Conservation (phyloP, 2,329 filamentous ascomycete genomes). For the Xylariales sp. region DNA sequence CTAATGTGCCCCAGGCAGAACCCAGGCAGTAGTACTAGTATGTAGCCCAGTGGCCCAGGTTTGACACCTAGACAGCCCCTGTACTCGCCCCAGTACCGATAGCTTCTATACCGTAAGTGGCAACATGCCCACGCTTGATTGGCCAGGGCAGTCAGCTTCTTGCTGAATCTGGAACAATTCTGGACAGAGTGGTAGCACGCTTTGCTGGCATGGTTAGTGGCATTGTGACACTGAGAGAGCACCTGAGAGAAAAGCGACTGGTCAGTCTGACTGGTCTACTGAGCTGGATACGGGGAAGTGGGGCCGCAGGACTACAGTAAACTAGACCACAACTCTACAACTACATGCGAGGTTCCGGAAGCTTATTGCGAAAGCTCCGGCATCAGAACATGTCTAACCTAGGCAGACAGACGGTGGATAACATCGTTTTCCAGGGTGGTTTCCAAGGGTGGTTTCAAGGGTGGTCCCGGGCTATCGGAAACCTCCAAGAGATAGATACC, state of each 20-base stretch:
- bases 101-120: conserved; percentile 18
- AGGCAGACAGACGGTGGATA: neutral
- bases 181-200: neutral
- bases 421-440: neutral
- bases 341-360: conserved; percentile 22
- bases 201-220: too few species aligned
- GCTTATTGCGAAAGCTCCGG: conserved; percentile 22
- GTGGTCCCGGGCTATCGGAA: conserved; percentile 26
- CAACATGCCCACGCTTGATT: conserved; percentile 23
- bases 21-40: neutral
- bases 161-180: conserved; percentile 19
- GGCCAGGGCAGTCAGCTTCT: conserved; percentile 11
- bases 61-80: too few species aligned
- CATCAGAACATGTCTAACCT: neutral
- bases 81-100: too few species aligned
- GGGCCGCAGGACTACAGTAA: conserved; percentile 6
- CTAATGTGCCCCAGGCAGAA: conserved; percentile 12
- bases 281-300: conserved; percentile 24
- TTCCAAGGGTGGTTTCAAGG: too few species aligned
- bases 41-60: too few species aligned
- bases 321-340: too few species aligned
- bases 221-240: neutral
- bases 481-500: neutral
- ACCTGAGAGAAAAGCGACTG: neutral
- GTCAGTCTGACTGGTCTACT: neutral